Evolutionary conservation across 169 alveolate species (phyloP).

Genomic region (Plasmodium vivax): DNA sequence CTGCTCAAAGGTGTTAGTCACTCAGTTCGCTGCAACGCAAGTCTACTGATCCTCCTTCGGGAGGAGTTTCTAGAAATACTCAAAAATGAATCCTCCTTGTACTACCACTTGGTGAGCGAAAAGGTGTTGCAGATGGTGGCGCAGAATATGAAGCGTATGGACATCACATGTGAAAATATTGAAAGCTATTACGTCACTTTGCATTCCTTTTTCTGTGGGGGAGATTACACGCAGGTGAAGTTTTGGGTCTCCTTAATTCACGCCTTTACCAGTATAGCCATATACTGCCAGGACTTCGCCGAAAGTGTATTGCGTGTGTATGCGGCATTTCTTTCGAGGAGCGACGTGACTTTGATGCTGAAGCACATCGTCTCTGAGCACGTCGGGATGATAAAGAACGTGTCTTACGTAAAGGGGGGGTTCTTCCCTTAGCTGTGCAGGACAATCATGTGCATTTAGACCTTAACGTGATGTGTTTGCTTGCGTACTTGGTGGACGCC

Average conservation of each 20-base stretch:
- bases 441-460: neutral
- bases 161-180: slow-evolving; percentile 19
- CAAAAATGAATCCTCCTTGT: slow-evolving; percentile 13
- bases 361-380: slow-evolving; percentile 22
- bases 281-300: slow-evolving; percentile 44
- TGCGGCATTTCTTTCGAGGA: slow-evolving; percentile 1
- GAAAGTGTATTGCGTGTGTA: slow-evolving; percentile 10
- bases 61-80: slow-evolving; percentile 25
- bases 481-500: neutral
- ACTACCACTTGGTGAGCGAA: slow-evolving; percentile 31
- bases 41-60: slow-evolving; percentile 7
- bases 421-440: neutral
- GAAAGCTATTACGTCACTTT: slow-evolving; percentile 45
- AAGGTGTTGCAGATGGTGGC: slow-evolving; percentile 13
- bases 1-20: slow-evolving; percentile 20
- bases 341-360: neutral
- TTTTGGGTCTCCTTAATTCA: slow-evolving; percentile 70
- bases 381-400: slow-evolving; percentile 33
- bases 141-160: slow-evolving; percentile 27
- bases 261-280: slow-evolving; percentile 55
- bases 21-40: slow-evolving; percentile 18
- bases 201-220: slow-evolving; percentile 32
- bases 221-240: slow-evolving; percentile 14
- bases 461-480: neutral
- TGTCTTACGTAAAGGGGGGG: neutral